These are phyloP conservation scores for Shiraia sp. DNA, from an alignment of 2,329 filamentous ascomycete species.

Conservation along the genomic window DNA sequence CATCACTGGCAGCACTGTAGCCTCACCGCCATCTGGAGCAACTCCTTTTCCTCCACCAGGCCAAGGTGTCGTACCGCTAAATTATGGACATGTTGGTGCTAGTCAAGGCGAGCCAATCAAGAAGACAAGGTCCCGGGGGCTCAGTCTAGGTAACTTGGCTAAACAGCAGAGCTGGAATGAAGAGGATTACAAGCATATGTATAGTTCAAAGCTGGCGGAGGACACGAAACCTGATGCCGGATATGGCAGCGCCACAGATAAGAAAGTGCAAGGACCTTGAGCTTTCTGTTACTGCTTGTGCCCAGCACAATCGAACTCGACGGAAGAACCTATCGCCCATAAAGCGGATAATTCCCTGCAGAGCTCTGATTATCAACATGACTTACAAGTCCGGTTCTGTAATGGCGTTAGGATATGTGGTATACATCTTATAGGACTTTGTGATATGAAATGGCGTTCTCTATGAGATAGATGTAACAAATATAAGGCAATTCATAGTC, in stretches of 20 bases:
- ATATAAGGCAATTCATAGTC: too few species aligned
- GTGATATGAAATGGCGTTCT: too few species aligned
- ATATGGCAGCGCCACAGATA: conserved; percentile 26
- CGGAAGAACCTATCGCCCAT: too few species aligned
- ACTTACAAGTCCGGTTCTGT: too few species aligned
- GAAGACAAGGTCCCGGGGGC: conserved; percentile 32
- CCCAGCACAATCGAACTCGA: too few species aligned
- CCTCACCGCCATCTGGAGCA: conserved; percentile 18
- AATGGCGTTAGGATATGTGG: too few species aligned
- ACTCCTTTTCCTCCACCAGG: conserved; percentile 31
- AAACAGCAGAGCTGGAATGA: conserved; percentile 40
- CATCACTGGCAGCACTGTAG: conserved; percentile 14
- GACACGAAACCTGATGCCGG: conserved; percentile 27
- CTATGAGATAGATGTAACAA: too few species aligned
- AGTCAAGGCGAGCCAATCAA: conserved; percentile 30
- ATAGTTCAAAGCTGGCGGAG: conserved; percentile 28
- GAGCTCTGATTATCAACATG: too few species aligned
- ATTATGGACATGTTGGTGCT: conserved; percentile 28
- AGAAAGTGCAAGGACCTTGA: conserved; percentile 4
- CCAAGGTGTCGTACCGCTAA: conserved; percentile 39
- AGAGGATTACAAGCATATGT: conserved; percentile 41
- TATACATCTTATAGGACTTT: too few species aligned
- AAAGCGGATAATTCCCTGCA: too few species aligned
- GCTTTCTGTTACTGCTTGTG: neutral
- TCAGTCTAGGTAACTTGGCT: conserved; percentile 35